Evolutionary conservation across 495 filamentous ascomycete genomes (phyloP).

Genomic region (Xylaria scruposa): DNA sequence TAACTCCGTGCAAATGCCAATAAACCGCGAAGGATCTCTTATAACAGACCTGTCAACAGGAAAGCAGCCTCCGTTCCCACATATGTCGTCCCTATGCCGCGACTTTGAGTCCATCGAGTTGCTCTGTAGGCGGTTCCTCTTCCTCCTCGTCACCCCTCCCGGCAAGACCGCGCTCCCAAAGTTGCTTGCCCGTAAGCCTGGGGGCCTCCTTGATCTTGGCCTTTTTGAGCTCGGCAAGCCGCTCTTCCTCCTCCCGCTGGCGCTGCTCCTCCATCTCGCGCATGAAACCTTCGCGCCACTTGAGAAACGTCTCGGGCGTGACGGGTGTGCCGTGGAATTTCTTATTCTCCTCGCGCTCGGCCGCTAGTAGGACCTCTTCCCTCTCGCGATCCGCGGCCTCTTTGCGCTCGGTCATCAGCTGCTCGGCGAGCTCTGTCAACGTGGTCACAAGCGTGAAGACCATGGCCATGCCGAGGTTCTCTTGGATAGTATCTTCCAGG

Average conservation of each 20-base stretch:
- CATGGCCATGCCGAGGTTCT: constrained; percentile 98
- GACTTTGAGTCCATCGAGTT: constrained; percentile 73
- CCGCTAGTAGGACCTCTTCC: constrained; percentile 70
- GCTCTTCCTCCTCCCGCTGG: constrained; percentile 68
- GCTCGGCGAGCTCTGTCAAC: constrained; percentile 87
- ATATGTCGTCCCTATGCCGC: constrained; percentile 31
- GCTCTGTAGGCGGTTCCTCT: constrained; percentile 59
- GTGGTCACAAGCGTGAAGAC: constrained; percentile 87
- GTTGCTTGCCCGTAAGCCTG: constrained; percentile 77
- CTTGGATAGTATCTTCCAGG: constrained; percentile 74
- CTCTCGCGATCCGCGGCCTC: constrained; percentile 64
- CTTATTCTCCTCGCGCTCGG: constrained; percentile 90
- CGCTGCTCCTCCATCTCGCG: constrained; percentile 78
- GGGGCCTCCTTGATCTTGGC: constrained; percentile 67
- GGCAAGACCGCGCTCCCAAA: constrained; percentile 84
- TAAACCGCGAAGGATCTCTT: constrained; percentile 5
- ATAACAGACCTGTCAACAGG: background rate
- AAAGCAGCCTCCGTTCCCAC: constrained; percentile 9
- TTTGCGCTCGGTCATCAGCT: constrained; percentile 71
- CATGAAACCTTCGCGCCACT: constrained; percentile 81
- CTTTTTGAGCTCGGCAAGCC: constrained; percentile 77
- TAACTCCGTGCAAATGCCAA: constrained; percentile 39
- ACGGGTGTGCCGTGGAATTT: constrained; percentile 96
- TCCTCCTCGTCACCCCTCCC: constrained; percentile 79
- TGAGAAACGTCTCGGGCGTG: constrained; percentile 79